Evolutionary conservation across 1,284 basidiomycete species (phyloP).

Genomic region (Boletus semigastroideus): DNA sequence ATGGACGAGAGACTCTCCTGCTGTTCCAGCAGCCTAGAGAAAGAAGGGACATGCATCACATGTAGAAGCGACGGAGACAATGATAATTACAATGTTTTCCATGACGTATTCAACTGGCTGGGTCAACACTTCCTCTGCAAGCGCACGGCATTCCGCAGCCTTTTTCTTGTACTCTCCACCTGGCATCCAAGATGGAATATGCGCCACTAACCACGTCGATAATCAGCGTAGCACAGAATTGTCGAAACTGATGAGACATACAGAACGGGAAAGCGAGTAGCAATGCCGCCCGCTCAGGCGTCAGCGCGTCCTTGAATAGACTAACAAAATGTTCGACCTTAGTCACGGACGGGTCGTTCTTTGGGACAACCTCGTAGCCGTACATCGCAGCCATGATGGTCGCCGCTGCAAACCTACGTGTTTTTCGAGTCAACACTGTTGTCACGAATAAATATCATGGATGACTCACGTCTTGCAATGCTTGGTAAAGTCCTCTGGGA

Average conservation of each 20-base stretch:
- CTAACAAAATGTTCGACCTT: constrained; percentile 14
- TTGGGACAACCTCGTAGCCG: constrained; percentile 26
- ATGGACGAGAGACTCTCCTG: constrained; percentile 23
- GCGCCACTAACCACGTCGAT: constrained; percentile 20
- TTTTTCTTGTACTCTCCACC: constrained; percentile 31
- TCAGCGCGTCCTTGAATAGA: constrained; percentile 17
- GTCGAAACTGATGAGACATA: constrained; percentile 12
- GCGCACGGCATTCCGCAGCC: constrained; percentile 25
- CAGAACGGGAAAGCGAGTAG: constrained; percentile 25
- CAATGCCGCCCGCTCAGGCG: constrained; percentile 26
- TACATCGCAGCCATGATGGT: constrained; percentile 28
- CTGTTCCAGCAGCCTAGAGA: constrained; percentile 20
- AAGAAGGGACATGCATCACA: neutral
- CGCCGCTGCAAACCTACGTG: constrained; percentile 22
- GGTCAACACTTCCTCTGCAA: constrained; percentile 30
- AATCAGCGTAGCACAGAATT: constrained; percentile 21
- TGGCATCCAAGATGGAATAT: constrained; percentile 40
- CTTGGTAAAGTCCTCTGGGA: constrained; percentile 14
- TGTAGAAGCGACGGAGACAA: neutral
- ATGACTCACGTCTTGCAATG: constrained; percentile 25
- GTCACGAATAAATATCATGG: neutral
- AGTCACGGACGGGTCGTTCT: constrained; percentile 27
- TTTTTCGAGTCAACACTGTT: neutral
- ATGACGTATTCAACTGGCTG: constrained; percentile 33
- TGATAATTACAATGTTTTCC: constrained; percentile 30